These are phyloP conservation scores for Fusarium kyushuense DNA, from an alignment of 2,329 filamentous ascomycete genomes.

Conservation along the genomic window DNA sequence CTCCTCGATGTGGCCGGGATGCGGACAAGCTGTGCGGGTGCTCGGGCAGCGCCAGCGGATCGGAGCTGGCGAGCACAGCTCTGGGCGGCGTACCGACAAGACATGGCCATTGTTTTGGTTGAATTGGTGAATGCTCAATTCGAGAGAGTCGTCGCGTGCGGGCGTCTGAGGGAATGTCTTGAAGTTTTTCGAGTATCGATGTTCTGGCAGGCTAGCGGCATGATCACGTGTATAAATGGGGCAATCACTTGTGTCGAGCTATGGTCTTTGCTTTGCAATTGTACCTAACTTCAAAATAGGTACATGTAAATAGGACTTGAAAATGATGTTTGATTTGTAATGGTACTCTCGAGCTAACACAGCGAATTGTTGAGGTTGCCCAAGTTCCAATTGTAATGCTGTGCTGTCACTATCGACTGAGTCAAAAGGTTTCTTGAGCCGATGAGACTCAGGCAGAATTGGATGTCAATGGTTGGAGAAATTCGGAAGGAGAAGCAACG, in stretches of 20 bases:
- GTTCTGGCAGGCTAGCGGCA: conserved; percentile 39
- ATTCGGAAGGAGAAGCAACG: background rate
- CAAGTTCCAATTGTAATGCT: background rate
- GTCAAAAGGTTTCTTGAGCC: background rate
- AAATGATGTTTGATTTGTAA: too few relatives aligned
- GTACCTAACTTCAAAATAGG: background rate
- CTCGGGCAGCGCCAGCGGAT: conserved; percentile 60
- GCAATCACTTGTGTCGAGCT: conserved; percentile 21
- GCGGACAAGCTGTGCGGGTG: conserved; percentile 62
- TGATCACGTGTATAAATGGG: conserved; percentile 38
- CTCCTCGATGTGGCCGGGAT: conserved; percentile 70
- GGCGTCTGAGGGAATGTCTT: conserved; percentile 48
- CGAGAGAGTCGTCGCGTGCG: conserved; percentile 47
- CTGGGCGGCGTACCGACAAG: conserved; percentile 73
- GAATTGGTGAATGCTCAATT: conserved; percentile 47
- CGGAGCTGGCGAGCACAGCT: conserved; percentile 74
- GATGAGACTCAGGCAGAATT: background rate
- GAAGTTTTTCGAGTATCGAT: conserved; percentile 59
- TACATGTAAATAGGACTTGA: background rate
- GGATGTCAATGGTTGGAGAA: background rate
- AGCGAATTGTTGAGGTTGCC: background rate
- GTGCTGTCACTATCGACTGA: background rate
- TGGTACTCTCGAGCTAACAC: background rate
- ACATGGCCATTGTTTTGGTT: conserved; percentile 67
- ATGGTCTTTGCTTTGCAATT: background rate